Evolutionary conservation across 768 basidiomycete genomes (phyloP), one percentile per base, ranked within the genome.

Genomic region (Xerocomus brunneocitrinus): DNA sequence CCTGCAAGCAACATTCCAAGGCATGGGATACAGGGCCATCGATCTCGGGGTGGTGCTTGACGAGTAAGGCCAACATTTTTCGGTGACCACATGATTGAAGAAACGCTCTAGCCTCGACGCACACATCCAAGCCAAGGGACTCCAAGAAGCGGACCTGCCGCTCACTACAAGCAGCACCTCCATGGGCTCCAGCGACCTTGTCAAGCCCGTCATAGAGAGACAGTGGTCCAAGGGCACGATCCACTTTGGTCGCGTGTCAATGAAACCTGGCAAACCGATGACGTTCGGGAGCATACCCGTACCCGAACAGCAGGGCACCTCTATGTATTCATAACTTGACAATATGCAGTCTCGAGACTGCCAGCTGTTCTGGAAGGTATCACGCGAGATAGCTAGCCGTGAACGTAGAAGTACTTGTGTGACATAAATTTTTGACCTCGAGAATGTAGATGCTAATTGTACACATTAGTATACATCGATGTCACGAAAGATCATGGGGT

Each of bases 101-200:
- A 30, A 30, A 13, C 16, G 19, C n/a, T 14, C 9, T 38, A 51
- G 85, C 34, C 70, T 87, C 50, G 65, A 74, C 4, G 74, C 79
- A 3, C 88, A 90, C 61, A 74, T 84, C 22, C 65, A 67, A 8
- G 79, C 80, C 3, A 69, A 67, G 28, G 91, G 85, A 0, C 73
- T 89, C 7, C 72, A 78, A 34, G 62, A 66, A 22, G 87, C 89
- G 0, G 92, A 95, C 62, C 67, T 95, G 7, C 65, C 95, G 13
- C 71, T 95, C 9, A 88, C 89, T 0, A 95, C 92, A 1, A 92
- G 92, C 10, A 92, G 92, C 5, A 93, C 92, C 4, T 91, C 89
- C 3, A 95, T 95, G 92, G 92, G 92, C 0, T 79, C 91, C 2
- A 84, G 83, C 1, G 92, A 95, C 67, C 76, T 95, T 24, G 71